Evolutionary conservation across 495 filamentous ascomycete genomes (phyloP).

Genomic region (Cudoniella acicularis): DNA sequence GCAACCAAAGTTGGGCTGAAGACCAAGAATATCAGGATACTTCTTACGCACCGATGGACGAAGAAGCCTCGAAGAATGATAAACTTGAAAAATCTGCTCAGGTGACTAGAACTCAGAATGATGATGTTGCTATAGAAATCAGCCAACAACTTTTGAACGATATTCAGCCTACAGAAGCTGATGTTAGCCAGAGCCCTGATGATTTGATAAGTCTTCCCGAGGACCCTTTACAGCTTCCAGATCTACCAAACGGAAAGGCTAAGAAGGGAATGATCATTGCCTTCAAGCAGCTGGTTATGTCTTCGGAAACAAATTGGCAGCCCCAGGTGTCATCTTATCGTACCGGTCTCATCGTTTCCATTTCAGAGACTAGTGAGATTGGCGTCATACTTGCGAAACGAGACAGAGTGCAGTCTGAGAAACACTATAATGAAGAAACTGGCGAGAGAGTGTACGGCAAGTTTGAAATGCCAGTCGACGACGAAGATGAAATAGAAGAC

Average conservation of each 20-base stretch:
- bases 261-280: slow-evolving; percentile 66
- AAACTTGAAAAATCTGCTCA: slow-evolving; percentile 9
- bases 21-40: slow-evolving; percentile 27
- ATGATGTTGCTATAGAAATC: slow-evolving; percentile 26
- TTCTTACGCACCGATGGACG: slow-evolving; percentile 45
- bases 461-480: slow-evolving; percentile 63
- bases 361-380: slow-evolving; percentile 44
- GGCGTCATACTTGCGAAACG: slow-evolving; percentile 65
- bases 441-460: slow-evolving; percentile 57
- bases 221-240: slow-evolving; percentile 53
- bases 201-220: slow-evolving; percentile 67
- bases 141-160: slow-evolving; percentile 33
- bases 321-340: slow-evolving; percentile 65
- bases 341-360: slow-evolving; percentile 57
- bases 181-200: slow-evolving; percentile 34
- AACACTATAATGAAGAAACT: slow-evolving; percentile 47
- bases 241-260: slow-evolving; percentile 49
- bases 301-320: slow-evolving; percentile 71
- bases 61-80: slow-evolving; percentile 37
- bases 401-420: slow-evolving; percentile 52
- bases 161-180: slow-evolving; percentile 26
- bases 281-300: slow-evolving; percentile 74
- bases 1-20: slow-evolving; percentile 30
- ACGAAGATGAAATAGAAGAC: slow-evolving; percentile 46
- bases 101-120: slow-evolving; percentile 5